Evolutionary conservation across 1,284 basidiomycete species (phyloP), one percentile per base, ranked within the genome.

Genomic region (Rhodotorula glutinis): DNA sequence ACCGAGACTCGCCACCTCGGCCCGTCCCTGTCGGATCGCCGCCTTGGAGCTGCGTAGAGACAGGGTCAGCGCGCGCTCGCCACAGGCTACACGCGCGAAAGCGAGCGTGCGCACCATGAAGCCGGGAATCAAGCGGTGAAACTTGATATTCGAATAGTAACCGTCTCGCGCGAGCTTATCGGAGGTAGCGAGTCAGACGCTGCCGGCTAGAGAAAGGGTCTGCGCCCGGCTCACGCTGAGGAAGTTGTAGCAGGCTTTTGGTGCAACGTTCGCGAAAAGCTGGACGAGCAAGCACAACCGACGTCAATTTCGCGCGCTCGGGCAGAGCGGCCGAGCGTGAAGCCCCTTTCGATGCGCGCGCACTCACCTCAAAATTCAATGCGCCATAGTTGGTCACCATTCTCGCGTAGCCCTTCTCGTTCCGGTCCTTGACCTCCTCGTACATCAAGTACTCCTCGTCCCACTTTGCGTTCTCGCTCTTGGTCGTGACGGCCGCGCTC

Each of bases 161-260:
- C 93, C 92, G 44, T 87, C 82, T 72, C 87, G 86, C 0, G 93
- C 92, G 8, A 97, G 84, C 87, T 71, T 59, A 30, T 11, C 5
- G n/a, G 1, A 3, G 1, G 23, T n/a, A 27, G 8, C 47, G 21
- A 19, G 23, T 44, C 29, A 21, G 14, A 17, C 52, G 29, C 16
- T 43, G 30, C 13, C 41, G 96, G 96, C 0, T 90, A 92, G 16
- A 92, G 17, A 98, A 91, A 57, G 94, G 82, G 86, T 77, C 97
- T 92, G 79, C 97, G 97, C 43, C n/a, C 86, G 86, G 0, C 93
- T 91, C 4, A 96, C 84, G 86, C 90, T 90, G 25, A 98, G 81
- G 79, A 98, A 98, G 79, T 98, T 98, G 79, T 97, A 98, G 76
- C 93, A 95, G 1, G 95, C 97, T 80, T 95, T 94, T 0, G 95